Percentiles rank a stretch among this genome's conserved stretches.
These are phyloP conservation scores for Pseudonitzschia multistriata DNA, from an alignment of 108 stramenopile genomes.

Conservation along the genomic window DNA sequence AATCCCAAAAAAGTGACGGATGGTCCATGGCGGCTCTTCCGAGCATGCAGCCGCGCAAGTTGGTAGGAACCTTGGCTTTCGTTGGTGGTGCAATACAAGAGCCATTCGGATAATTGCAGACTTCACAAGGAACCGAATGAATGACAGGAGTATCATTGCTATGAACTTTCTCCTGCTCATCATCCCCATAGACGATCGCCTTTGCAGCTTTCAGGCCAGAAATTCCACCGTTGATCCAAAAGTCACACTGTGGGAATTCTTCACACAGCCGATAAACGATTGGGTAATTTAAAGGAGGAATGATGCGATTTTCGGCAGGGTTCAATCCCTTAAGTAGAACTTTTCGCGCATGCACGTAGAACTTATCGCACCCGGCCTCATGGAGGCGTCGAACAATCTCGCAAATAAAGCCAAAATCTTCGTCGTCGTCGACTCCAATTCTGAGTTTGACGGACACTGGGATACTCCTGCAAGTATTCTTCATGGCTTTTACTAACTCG, in stretches of 20 bases:
- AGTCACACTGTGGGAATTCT: slow-evolving; percentile 60
- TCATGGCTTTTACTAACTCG: background rate
- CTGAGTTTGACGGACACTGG: slow-evolving; percentile 58
- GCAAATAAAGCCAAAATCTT: slow-evolving; percentile 43
- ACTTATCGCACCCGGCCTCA: slow-evolving; percentile 16
- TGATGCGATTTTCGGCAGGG: slow-evolving; percentile 55
- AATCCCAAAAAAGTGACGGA: slow-evolving; percentile 51
- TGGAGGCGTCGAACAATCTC: slow-evolving; percentile 28
- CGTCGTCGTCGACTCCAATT: slow-evolving; percentile 61
- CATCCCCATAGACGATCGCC: slow-evolving; percentile 33
- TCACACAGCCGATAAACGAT: slow-evolving; percentile 52
- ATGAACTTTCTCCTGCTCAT: background rate
- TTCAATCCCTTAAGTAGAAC: slow-evolving; percentile 42
- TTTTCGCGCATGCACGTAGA: slow-evolving; percentile 66
- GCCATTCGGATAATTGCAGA: slow-evolving; percentile 53
- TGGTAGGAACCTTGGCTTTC: slow-evolving; percentile 32
- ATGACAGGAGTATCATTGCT: background rate
- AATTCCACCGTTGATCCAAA: slow-evolving; percentile 70
- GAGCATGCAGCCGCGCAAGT: slow-evolving; percentile 62
- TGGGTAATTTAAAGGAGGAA: slow-evolving; percentile 67
- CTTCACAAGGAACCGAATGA: slow-evolving; percentile 41
- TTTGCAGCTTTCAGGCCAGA: slow-evolving; percentile 44
- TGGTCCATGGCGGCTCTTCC: slow-evolving; percentile 65
- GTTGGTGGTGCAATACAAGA: slow-evolving; percentile 49
- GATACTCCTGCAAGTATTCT: background rate